Evolutionary conservation across 805 yeast genomes (phyloP), one percentile per base, ranked within the genome.

Genomic region (Yarrowia sp.): DNA sequence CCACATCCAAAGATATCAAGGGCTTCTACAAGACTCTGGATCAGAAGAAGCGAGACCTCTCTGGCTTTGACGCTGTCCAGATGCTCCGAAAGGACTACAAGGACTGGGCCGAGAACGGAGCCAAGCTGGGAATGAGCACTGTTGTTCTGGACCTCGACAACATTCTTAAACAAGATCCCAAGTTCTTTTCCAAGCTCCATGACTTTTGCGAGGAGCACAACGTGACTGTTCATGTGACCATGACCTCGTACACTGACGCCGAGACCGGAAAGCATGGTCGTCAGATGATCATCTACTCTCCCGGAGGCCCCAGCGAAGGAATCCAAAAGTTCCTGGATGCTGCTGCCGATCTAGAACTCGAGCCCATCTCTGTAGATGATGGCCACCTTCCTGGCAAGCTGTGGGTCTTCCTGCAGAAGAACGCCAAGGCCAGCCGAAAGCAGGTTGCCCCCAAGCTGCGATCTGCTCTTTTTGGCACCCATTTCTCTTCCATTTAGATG

Each of bases 31-130:
- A 71, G 4, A 69, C 70, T 1, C 70, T 86, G 24, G 78, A 74
- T 52, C 67, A 70, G 2, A 85, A 85, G 19, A 92, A 91, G 72
- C 81, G 81, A 65, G 83, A 90, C 70, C 77, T 92, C 38, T 72
- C 74, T 2, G 92, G 90, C 0, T 78, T 95, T 38, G 70, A 83
- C 0, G 74, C 85, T 5, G 69, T 69, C 5, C 96, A 91, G 61
- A 74, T 95, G 7, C 77, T 95, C 41, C 78, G 86, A 49, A 92
- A 92, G 74, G 99, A 93, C 73, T 93, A 89, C 75, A 93, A 93
- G 72, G 85, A 84, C 70, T 92, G 88, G 77, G 78, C 75, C 10
- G 74, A 70, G 17, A 69, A 71, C 10, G 72, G 72, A 0, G 65
- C 74, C 2, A 74, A 68, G 4, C 79, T 91, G 12, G 98, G 98